Evolutionary conservation across 1,139 yeast genomes (phyloP).

Genomic region (Candida gigantensis): DNA sequence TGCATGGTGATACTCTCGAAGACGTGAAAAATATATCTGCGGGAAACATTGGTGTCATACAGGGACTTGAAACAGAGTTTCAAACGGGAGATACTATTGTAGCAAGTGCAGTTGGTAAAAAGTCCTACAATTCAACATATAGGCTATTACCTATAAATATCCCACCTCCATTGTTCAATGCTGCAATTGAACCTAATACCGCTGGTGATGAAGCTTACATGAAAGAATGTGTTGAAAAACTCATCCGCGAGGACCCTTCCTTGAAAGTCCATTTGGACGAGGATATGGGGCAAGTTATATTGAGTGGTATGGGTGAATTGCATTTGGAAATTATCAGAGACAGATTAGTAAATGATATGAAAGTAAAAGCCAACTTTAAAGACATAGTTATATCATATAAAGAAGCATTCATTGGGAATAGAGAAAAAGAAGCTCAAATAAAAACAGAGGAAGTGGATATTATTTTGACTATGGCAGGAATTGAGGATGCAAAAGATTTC

Average conservation of each 20-base stretch:
- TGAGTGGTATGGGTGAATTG: constrained; percentile 95
- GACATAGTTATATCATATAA: constrained; percentile 86
- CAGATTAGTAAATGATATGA: constrained; percentile 73
- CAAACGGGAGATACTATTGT: constrained; percentile 90
- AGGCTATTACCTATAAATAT: constrained; percentile 73
- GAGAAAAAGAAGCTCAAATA: constrained; percentile 5
- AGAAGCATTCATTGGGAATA: constrained; percentile 53
- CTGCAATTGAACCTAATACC: constrained; percentile 80
- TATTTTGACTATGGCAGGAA: constrained; percentile 51
- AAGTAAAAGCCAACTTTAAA: constrained; percentile 78
- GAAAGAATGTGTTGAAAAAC: constrained; percentile 63
- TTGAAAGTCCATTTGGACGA: constrained; percentile 53
- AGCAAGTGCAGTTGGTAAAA: constrained; percentile 47
- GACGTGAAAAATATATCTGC: constrained; percentile 62
- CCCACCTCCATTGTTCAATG: constrained; percentile 93
- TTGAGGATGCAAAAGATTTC: constrained; percentile 43
- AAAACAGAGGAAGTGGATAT: constrained; percentile 26
- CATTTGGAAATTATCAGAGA: constrained; percentile 88
- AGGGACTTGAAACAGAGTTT: constrained; percentile 69
- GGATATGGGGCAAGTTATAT: constrained; percentile 81
- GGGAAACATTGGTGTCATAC: constrained; percentile 90
- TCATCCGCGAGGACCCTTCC: constrained; percentile 69
- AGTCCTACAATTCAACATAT: constrained; percentile 48
- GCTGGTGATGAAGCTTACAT: constrained; percentile 74
- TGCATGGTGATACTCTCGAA: constrained; percentile 88